Evolutionary conservation across 192 early-diverging fungal genomes (phyloP).

Genomic region (Coemansia sp.): DNA sequence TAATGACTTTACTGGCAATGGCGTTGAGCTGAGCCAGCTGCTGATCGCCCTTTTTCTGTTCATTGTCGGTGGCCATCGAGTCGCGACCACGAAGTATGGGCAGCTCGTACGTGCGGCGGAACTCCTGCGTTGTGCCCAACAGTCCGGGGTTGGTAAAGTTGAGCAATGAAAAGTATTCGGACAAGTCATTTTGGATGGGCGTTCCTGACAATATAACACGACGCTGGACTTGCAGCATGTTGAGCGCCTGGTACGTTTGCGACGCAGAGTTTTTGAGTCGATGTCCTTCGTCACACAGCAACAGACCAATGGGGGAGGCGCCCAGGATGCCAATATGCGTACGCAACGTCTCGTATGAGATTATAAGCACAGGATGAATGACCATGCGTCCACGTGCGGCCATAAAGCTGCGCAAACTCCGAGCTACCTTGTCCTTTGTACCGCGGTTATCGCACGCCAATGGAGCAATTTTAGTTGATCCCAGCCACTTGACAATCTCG

Average conservation of each 20-base stretch:
- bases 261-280: slow-evolving; percentile 88
- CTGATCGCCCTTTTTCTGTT: slow-evolving; percentile 74
- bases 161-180: slow-evolving; percentile 92
- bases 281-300: slow-evolving; percentile 98
- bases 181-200: slow-evolving; percentile 87
- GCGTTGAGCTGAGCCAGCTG: slow-evolving; percentile 80
- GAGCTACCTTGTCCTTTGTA: slow-evolving; percentile 77
- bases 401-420: slow-evolving; percentile 77
- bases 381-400: slow-evolving; percentile 80
- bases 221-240: slow-evolving; percentile 82
- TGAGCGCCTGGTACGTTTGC: slow-evolving; percentile 79
- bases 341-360: slow-evolving; percentile 96
- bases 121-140: slow-evolving; percentile 83
- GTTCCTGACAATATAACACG: slow-evolving; percentile 96
- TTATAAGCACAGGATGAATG: slow-evolving; percentile 90
- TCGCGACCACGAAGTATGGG: slow-evolving; percentile 94
- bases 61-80: slow-evolving; percentile 79
- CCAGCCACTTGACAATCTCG: slow-evolving; percentile 96
- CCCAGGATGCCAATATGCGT: slow-evolving; percentile 73
- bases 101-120: slow-evolving; percentile 89
- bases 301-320: slow-evolving; percentile 81
- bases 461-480: slow-evolving; percentile 74
- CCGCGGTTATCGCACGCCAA: slow-evolving; percentile 89
- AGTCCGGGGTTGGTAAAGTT: slow-evolving; percentile 95
- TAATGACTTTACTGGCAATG: slow-evolving; percentile 94